These are phyloP conservation scores for Cutaneotrichosporon sp. DNA, from an alignment of 1,284 basidiomycete species.

Conservation along the genomic window DNA sequence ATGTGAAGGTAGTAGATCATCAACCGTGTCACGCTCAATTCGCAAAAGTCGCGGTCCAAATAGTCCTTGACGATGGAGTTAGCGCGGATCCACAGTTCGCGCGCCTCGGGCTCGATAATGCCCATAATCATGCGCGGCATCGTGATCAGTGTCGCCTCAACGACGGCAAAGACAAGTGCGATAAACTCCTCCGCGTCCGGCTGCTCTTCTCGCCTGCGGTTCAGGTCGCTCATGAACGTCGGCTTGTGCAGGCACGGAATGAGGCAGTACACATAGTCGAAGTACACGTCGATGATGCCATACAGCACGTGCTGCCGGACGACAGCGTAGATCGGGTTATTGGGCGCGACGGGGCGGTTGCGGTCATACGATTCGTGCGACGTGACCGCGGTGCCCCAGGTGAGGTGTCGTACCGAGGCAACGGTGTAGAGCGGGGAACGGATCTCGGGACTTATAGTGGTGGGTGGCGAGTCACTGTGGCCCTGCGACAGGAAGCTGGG, in stretches of 20 bases:
- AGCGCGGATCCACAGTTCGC: conserved; percentile 25
- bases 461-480: neutral
- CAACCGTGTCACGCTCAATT: conserved; percentile 16
- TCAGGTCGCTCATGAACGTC: conserved; percentile 77
- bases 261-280: conserved; percentile 79
- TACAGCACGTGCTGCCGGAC: conserved; percentile 35
- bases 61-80: conserved; percentile 15
- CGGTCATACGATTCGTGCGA: neutral
- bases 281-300: conserved; percentile 70
- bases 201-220: conserved; percentile 69
- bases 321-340: conserved; percentile 42
- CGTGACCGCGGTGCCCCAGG: too few relatives aligned
- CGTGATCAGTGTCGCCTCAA: conserved; percentile 69
- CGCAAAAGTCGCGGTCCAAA: conserved; percentile 16
- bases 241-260: conserved; percentile 59
- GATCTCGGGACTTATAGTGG: neutral
- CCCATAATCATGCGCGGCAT: conserved; percentile 36
- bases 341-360: neutral
- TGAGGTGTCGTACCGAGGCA: too few relatives aligned
- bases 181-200: conserved; percentile 65
- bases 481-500: neutral
- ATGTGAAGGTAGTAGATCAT: conserved; percentile 26
- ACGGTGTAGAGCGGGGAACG: neutral
- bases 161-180: conserved; percentile 75
- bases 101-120: conserved; percentile 32